Evolutionary conservation across 2,329 filamentous ascomycete species (phyloP).

Genomic region (Cladophialophora exuberans): DNA sequence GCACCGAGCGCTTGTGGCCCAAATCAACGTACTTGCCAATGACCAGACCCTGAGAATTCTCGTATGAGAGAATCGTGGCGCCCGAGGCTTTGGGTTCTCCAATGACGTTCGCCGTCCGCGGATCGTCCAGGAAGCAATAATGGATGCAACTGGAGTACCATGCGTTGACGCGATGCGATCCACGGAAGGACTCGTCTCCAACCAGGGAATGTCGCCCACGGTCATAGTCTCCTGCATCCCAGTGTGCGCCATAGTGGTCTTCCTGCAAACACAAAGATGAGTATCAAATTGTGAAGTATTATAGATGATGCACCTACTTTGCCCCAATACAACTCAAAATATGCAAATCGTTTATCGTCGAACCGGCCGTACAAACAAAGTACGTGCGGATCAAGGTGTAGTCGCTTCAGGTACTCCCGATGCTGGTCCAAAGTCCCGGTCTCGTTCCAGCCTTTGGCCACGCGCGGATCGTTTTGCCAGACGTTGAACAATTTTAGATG

Average conservation of each 20-base stretch:
- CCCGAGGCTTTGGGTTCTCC: slow-evolving; percentile 73
- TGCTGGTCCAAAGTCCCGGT: slow-evolving; percentile 76
- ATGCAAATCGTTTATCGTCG: slow-evolving; percentile 71
- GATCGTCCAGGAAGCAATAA: slow-evolving; percentile 63
- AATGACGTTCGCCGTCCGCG: slow-evolving; percentile 57
- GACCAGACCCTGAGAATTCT: slow-evolving; percentile 73
- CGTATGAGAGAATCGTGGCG: slow-evolving; percentile 71
- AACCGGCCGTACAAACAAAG: slow-evolving; percentile 72
- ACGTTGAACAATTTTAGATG: slow-evolving; percentile 75
- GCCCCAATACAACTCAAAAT: slow-evolving; percentile 81
- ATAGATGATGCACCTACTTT: slow-evolving; percentile 50
- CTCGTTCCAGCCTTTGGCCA: slow-evolving; percentile 79
- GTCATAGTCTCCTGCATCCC: slow-evolving; percentile 58
- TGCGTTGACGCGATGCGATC: slow-evolving; percentile 59
- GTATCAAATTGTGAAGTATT: background rate
- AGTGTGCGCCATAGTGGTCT: slow-evolving; percentile 65
- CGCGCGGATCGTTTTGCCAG: slow-evolving; percentile 84
- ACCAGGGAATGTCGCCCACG: slow-evolving; percentile 65
- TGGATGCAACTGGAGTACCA: slow-evolving; percentile 64
- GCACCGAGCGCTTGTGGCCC: slow-evolving; percentile 71
- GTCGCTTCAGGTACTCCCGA: slow-evolving; percentile 68
- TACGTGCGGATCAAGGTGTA: slow-evolving; percentile 73
- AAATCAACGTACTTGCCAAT: slow-evolving; percentile 74
- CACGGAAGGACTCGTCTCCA: slow-evolving; percentile 60
- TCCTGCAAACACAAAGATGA: slow-evolving; percentile 45